Evolutionary conservation across 2,329 filamentous ascomycete genomes (phyloP).

Genomic region (Fusarium lyarnte): DNA sequence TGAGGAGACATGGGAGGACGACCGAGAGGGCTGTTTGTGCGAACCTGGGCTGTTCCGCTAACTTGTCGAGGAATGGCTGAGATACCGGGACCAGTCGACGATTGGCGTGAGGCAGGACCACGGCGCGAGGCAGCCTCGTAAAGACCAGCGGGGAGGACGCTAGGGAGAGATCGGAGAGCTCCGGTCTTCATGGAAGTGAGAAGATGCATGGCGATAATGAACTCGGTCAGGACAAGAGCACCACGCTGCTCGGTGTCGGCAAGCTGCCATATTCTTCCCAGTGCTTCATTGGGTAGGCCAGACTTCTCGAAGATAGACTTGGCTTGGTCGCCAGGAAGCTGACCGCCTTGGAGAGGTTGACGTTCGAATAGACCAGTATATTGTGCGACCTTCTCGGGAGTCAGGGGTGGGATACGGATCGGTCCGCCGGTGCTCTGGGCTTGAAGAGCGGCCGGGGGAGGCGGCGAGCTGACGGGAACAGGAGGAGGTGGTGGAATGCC

Average conservation of each 20-base stretch:
- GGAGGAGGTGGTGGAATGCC: constrained; percentile 57
- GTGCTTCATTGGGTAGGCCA: constrained; percentile 84
- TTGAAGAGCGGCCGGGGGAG: constrained; percentile 62
- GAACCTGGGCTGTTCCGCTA: constrained; percentile 73
- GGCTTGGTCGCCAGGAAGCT: constrained; percentile 85
- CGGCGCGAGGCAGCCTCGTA: constrained; percentile 90
- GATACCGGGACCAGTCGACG: constrained; percentile 62
- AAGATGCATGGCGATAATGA: constrained; percentile 98
- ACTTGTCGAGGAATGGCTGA: constrained; percentile 84
- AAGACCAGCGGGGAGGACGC: constrained; percentile 80
- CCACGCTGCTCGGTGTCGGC: constrained; percentile 94
- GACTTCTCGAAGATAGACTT: constrained; percentile 97
- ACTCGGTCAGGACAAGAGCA: constrained; percentile 86
- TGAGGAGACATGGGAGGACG: constrained; percentile 59
- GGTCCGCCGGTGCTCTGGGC: constrained; percentile 72
- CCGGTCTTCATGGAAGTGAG: constrained; percentile 91
- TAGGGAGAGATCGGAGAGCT: constrained; percentile 80
- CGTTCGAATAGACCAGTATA: constrained; percentile 92
- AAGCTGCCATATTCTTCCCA: constrained; percentile 96
- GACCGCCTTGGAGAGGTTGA: constrained; percentile 74
- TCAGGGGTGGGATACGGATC: constrained; percentile 88
- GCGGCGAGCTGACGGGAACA: constrained; percentile 49
- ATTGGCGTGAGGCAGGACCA: constrained; percentile 58
- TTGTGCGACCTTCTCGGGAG: constrained; percentile 87
- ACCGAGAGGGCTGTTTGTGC: constrained; percentile 68